phyloP scores from a whole-genome alignment of 345 rosid species.

The Acer negundo region DNA sequence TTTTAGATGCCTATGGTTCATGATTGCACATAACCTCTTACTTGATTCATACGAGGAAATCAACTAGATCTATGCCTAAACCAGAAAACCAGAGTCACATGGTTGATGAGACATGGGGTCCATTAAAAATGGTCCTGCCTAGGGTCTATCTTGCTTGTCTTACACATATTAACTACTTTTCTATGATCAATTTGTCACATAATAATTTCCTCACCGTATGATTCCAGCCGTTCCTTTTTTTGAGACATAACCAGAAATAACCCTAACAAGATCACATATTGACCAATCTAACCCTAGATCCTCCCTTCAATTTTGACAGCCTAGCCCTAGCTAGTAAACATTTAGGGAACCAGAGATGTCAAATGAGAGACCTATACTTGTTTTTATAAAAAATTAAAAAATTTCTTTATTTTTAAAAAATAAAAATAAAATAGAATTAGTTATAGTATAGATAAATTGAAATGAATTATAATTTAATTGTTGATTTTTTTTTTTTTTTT shows the following conservation, averaged over 20 bases:
- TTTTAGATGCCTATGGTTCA: background rate
- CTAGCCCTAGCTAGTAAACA: too few species aligned
- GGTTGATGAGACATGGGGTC: slow-evolving; percentile 4
- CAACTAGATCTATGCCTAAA: background rate
- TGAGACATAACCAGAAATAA: background rate
- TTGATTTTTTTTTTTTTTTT: too few species aligned
- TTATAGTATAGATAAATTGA: too few species aligned
- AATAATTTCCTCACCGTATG: background rate
- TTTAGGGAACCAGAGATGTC: too few species aligned
- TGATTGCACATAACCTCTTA: slow-evolving; percentile 13
- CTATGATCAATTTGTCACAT: too few species aligned
- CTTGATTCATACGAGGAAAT: slow-evolving; percentile 24
- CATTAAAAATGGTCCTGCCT: background rate
- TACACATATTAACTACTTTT: background rate
- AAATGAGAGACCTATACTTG: too few species aligned
- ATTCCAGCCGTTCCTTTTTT: background rate
- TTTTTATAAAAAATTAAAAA: too few species aligned
- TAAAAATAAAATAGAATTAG: too few species aligned
- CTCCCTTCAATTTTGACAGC: too few species aligned
- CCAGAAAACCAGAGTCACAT: background rate
- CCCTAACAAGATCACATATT: background rate
- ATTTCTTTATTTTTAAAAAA: too few species aligned
- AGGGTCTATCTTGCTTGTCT: background rate
- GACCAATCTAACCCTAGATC: too few species aligned
- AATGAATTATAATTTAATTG: too few species aligned